These are phyloP conservation scores for Mycena alexandri DNA, from an alignment of 768 basidiomycete species.

Conservation along the genomic window DNA sequence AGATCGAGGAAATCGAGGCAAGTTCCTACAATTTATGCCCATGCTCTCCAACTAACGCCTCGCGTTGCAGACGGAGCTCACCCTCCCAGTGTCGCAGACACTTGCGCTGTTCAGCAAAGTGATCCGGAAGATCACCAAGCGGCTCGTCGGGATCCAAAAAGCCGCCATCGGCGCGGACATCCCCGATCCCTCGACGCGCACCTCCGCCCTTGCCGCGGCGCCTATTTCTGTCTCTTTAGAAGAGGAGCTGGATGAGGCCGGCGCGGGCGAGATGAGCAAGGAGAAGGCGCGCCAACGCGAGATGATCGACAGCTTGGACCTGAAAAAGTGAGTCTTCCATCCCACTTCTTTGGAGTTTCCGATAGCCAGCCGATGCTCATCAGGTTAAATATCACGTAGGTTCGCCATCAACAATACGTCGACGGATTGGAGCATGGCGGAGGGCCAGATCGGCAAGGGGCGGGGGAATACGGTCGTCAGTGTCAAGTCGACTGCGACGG, in stretches of 20 bases:
- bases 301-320: constrained; percentile 89
- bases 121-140: constrained; percentile 84
- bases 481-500: constrained; percentile 64
- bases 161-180: constrained; percentile 77
- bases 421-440: constrained; percentile 82
- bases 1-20: constrained; percentile 91
- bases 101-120: constrained; percentile 94
- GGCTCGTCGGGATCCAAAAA: constrained; percentile 83
- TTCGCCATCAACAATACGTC: constrained; percentile 80
- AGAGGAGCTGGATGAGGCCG: constrained; percentile 83
- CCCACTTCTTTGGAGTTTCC: constrained; percentile 27
- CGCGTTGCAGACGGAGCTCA: constrained; percentile 74
- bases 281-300: constrained; percentile 84
- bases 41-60: background rate
- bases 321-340: constrained; percentile 78
- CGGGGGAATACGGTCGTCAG: constrained; percentile 78
- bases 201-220: constrained; percentile 40
- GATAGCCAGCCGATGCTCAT: constrained; percentile 25
- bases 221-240: constrained; percentile 63
- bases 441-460: constrained; percentile 72
- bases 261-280: constrained; percentile 75
- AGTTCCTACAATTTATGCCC: constrained; percentile 33
- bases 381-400: constrained; percentile 53
- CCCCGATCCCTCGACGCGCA: constrained; percentile 54
- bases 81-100: constrained; percentile 86